These are phyloP conservation scores for Cladosporium sp. DNA, from an alignment of 2,329 filamentous ascomycete genomes.

Conservation along the genomic window DNA sequence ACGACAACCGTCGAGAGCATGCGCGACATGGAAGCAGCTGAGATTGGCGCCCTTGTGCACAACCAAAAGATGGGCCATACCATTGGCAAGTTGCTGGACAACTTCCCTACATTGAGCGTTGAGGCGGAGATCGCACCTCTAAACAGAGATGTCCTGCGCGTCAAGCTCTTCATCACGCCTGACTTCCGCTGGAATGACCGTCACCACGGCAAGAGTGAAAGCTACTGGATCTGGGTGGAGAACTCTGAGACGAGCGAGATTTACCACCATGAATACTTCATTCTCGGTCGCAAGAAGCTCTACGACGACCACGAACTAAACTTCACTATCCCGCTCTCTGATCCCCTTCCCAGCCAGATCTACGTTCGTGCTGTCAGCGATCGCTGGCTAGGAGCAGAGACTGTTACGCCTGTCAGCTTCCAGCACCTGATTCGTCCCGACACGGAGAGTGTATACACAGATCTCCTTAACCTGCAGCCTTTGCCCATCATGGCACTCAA, in stretches of 20 bases:
- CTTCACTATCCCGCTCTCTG: constrained; percentile 91
- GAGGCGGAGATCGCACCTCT: constrained; percentile 93
- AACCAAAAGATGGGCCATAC: constrained; percentile 82
- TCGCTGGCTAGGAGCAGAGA: constrained; percentile 93
- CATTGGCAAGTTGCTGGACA: constrained; percentile 73
- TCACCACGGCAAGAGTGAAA: constrained; percentile 87
- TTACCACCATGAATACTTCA: constrained; percentile 96
- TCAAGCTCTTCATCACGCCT: constrained; percentile 76
- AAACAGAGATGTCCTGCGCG: constrained; percentile 89
- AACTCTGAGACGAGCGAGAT: constrained; percentile 97
- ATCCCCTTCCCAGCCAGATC: constrained; percentile 90
- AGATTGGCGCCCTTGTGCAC: constrained; percentile 86
- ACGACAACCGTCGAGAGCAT: constrained; percentile 71
- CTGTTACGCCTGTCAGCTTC: constrained; percentile 90
- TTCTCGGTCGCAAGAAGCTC: constrained; percentile 80
- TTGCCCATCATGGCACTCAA: constrained; percentile 80
- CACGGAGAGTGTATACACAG: constrained; percentile 94
- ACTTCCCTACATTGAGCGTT: constrained; percentile 85
- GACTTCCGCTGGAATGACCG: constrained; percentile 95
- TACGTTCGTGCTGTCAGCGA: constrained; percentile 94
- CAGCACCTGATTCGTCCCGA: constrained; percentile 96
- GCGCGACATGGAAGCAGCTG: constrained; percentile 85
- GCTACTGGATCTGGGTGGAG: constrained; percentile 98
- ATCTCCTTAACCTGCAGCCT: constrained; percentile 85
- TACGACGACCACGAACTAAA: constrained; percentile 96